These are phyloP conservation scores for Melaleuca alternifolia DNA, from an alignment of 345 rosid species.

Conservation along the genomic window DNA sequence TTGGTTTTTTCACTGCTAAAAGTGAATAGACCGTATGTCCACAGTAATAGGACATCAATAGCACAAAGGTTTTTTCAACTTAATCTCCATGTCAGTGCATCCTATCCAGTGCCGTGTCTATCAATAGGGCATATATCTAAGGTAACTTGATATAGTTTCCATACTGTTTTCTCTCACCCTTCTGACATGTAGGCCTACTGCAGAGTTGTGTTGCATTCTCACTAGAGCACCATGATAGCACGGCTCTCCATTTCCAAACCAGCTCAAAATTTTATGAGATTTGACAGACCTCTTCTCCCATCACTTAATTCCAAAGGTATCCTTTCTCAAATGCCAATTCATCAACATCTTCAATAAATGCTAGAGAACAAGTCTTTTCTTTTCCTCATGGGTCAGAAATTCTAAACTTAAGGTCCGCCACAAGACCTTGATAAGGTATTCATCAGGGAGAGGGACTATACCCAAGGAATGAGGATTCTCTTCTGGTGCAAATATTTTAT, in stretches of 20 bases:
- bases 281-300: neutral
- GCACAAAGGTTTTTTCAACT: neutral
- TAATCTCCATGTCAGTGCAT: neutral
- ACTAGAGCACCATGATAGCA: neutral
- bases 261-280: neutral
- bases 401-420: neutral
- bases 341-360: neutral
- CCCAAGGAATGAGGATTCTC: neutral
- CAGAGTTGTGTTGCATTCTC: neutral
- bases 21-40: neutral
- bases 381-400: neutral
- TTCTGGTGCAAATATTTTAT: neutral
- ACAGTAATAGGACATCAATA: neutral
- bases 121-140: neutral
- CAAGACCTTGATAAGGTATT: neutral
- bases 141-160: neutral
- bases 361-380: neutral
- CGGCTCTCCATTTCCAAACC: neutral
- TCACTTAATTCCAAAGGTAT: neutral
- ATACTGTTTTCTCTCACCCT: neutral
- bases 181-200: neutral
- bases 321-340: neutral
- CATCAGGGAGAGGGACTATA: neutral
- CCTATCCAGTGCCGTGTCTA: neutral
- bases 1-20: neutral